Conservation (phyloP, 2,329 filamentous ascomycete species). For the Raffaelea deltoideospora region DNA sequence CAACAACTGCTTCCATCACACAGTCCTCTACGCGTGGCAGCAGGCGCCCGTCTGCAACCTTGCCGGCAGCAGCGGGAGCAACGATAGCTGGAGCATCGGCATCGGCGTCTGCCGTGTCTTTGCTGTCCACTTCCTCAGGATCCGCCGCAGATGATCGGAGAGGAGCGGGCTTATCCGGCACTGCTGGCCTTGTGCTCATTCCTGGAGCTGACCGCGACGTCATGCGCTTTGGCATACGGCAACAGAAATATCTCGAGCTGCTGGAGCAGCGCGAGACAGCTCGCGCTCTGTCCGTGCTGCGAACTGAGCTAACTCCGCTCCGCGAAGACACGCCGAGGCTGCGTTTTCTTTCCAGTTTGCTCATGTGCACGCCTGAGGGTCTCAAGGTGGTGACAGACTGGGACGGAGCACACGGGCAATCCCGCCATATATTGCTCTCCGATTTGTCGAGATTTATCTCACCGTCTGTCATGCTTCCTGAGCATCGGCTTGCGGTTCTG, state of each 20-base stretch:
- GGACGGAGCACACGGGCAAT: conserved; percentile 67
- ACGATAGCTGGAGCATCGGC: too few species aligned
- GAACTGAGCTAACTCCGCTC: conserved; percentile 75
- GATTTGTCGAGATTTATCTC: conserved; percentile 86
- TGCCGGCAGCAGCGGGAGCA: too few species aligned
- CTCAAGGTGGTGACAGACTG: conserved; percentile 64
- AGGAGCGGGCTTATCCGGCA: too few species aligned
- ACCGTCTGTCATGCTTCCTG: conserved; percentile 90
- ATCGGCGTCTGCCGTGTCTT: too few species aligned
- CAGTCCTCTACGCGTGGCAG: not conserved
- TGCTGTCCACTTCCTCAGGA: too few species aligned
- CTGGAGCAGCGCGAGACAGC: conserved; percentile 62
- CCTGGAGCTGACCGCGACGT: conserved; percentile 59
- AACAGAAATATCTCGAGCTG: conserved; percentile 90
- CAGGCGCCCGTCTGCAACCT: too few species aligned
- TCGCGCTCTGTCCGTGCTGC: conserved; percentile 65
- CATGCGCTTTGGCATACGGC: conserved; percentile 77
- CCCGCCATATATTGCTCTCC: conserved; percentile 59
- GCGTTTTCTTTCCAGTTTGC: conserved; percentile 70
- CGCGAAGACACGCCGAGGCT: conserved; percentile 64
- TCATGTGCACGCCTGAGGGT: conserved; percentile 79
- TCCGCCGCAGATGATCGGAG: too few species aligned
- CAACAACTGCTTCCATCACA: conserved; percentile 13
- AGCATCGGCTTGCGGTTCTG: conserved; percentile 69
- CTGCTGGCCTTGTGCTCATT: conserved; percentile 62